Percentiles rank a stretch among this genome's conserved stretches.
Conservation (phyloP, 768 basidiomycete species). For the Cystobasidium ongulense region DNA sequence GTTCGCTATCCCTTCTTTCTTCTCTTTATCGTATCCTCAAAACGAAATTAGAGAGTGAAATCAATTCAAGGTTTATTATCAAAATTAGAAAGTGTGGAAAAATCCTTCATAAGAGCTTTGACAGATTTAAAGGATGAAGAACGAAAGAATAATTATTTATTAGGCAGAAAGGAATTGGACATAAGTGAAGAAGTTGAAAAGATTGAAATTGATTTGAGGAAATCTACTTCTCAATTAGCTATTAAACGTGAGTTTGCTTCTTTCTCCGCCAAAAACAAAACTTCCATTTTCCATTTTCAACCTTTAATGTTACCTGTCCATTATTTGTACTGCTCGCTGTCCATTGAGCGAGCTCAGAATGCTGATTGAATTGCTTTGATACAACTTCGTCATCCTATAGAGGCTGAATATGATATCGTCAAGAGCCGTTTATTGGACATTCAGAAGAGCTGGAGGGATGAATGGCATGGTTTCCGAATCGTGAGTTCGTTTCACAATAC, state of each 20-base stretch:
- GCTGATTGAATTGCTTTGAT: neutral
- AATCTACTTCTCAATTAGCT: neutral
- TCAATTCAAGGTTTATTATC: neutral
- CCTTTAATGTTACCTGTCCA: too few species aligned
- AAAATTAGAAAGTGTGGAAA: slow-evolving; percentile 1
- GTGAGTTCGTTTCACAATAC: neutral
- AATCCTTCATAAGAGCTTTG: neutral
- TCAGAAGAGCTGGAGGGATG: neutral
- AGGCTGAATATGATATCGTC: slow-evolving; percentile 4
- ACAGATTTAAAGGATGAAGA: slow-evolving; percentile 5
- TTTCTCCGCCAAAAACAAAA: too few species aligned
- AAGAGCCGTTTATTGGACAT: neutral
- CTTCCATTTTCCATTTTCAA: too few species aligned
- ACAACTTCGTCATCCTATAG: neutral
- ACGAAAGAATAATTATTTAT: neutral
- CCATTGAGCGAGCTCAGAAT: neutral
- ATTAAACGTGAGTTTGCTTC: neutral
- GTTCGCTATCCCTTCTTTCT: too few species aligned
- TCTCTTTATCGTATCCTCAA: neutral
- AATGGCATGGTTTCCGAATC: slow-evolving; percentile 3
- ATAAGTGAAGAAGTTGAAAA: slow-evolving; percentile 19
- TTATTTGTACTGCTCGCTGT: too few species aligned
- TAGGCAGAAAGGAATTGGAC: neutral
- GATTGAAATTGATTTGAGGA: slow-evolving; percentile 18
- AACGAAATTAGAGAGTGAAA: neutral